phyloP scores from a whole-genome alignment of 257 asterid species.

The Solanum boliviense region DNA sequence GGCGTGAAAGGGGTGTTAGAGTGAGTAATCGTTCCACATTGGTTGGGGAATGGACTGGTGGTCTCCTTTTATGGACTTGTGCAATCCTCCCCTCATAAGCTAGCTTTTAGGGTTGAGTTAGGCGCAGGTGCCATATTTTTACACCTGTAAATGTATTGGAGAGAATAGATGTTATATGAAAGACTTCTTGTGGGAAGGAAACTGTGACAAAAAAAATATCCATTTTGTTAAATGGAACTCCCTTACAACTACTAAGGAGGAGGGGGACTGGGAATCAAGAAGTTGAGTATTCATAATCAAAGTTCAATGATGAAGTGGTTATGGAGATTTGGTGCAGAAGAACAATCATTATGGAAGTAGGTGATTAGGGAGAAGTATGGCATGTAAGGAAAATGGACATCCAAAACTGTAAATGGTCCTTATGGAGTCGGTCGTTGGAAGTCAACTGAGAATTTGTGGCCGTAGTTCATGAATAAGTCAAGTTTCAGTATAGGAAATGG shows the following conservation, averaged over 20 bases:
- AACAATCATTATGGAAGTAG: neutral
- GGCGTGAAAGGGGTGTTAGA: neutral
- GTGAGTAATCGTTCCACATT: neutral
- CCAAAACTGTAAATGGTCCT: neutral
- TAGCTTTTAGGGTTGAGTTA: neutral
- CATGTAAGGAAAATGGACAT: neutral
- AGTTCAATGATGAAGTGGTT: neutral
- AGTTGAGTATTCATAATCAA: neutral
- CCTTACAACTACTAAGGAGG: neutral
- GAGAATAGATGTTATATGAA: neutral
- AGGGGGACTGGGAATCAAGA: neutral
- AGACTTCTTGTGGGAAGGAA: neutral
- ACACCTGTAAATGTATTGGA: neutral
- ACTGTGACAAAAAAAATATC: neutral
- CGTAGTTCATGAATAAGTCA: neutral
- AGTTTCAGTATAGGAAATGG: neutral
- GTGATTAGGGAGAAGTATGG: neutral
- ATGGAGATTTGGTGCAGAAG: neutral
- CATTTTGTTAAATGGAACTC: neutral
- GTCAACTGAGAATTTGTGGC: neutral
- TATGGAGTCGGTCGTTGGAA: neutral
- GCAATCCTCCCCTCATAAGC: neutral
- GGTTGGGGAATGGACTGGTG: neutral
- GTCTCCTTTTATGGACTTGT: neutral
- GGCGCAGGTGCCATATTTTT: neutral